phyloP scores from a whole-genome alignment of 352 stramenopile genomes.

The Globisporangium acanthophoron region DNA sequence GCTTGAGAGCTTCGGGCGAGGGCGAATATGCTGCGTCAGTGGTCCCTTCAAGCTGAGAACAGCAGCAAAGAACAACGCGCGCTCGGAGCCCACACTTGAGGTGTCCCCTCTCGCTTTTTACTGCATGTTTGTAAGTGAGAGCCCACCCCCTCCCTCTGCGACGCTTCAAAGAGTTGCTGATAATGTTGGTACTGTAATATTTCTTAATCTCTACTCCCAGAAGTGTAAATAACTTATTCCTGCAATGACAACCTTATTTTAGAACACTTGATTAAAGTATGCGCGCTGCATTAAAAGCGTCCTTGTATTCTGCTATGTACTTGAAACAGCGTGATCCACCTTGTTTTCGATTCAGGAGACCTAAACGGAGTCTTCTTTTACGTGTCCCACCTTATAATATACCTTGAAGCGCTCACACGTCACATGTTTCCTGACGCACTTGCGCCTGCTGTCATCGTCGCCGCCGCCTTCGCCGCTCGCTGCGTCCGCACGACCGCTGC shows the following conservation, averaged over 20 bases:
- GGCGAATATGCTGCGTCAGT: slow-evolving; percentile 5
- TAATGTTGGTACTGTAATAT: too few species aligned
- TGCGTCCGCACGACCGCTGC: not conserved
- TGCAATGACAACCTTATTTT: too few species aligned
- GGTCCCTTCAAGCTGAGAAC: slow-evolving; percentile 1
- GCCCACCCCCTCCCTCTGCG: not conserved
- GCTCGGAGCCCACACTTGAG: slow-evolving; percentile 16
- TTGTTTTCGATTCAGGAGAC: too few species aligned
- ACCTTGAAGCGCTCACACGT: not conserved
- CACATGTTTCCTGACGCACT: not conserved
- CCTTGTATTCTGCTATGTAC: too few species aligned
- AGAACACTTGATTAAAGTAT: too few species aligned
- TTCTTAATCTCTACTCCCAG: too few species aligned
- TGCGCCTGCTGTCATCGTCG: not conserved
- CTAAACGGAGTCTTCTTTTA: too few species aligned
- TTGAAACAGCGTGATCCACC: too few species aligned
- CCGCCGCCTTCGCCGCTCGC: not conserved
- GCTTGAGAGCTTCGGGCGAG: too few species aligned
- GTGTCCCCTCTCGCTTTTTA: slow-evolving; percentile 18
- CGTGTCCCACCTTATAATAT: too few species aligned
- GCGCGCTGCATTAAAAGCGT: too few species aligned
- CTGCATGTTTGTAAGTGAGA: slow-evolving; percentile 25
- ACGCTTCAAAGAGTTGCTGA: slow-evolving; percentile 9
- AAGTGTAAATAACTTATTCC: too few species aligned
- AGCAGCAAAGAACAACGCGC: slow-evolving; percentile 5